Evolutionary conservation across 2,329 filamentous ascomycete genomes (phyloP).

Genomic region (Metarhizium brunneum): DNA sequence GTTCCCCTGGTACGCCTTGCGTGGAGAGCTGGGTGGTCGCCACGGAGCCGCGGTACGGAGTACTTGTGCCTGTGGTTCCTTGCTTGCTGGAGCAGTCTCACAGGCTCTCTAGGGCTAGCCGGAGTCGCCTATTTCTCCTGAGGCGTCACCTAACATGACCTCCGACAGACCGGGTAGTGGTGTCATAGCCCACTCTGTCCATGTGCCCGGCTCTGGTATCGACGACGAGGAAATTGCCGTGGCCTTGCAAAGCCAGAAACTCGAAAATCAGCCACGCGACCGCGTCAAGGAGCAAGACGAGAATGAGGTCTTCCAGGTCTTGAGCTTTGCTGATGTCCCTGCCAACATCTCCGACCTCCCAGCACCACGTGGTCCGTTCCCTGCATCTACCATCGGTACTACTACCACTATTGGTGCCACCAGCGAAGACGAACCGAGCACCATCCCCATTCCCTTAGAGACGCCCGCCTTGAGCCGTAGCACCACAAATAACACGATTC

Average conservation of each 20-base stretch:
- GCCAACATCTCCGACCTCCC: conserved; percentile 16
- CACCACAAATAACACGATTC: conserved; percentile 2
- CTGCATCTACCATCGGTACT: conserved; percentile 13
- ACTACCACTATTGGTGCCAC: conserved; percentile 4
- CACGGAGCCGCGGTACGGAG: neutral
- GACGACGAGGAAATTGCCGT: neutral
- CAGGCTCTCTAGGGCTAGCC: neutral
- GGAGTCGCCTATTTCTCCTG: neutral
- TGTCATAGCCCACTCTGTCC: neutral
- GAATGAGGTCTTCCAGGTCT: conserved; percentile 12
- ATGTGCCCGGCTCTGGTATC: neutral
- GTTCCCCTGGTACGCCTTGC: neutral
- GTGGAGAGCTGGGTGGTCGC: neutral
- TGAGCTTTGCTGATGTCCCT: conserved; percentile 20
- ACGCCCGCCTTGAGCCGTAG: conserved; percentile 8
- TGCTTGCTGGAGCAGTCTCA: neutral
- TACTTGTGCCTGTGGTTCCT: neutral
- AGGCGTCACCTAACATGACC: conserved; percentile 1
- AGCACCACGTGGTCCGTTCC: conserved; percentile 18
- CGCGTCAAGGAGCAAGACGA: neutral
- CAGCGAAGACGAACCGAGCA: conserved; percentile 2
- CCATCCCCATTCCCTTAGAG: conserved; percentile 1
- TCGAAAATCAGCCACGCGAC: neutral
- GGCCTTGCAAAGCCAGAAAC: neutral
- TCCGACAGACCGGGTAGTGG: neutral